Evolutionary conservation across 208 protist genomes (phyloP).

Genomic region (Leishmania gerbilli): DNA sequence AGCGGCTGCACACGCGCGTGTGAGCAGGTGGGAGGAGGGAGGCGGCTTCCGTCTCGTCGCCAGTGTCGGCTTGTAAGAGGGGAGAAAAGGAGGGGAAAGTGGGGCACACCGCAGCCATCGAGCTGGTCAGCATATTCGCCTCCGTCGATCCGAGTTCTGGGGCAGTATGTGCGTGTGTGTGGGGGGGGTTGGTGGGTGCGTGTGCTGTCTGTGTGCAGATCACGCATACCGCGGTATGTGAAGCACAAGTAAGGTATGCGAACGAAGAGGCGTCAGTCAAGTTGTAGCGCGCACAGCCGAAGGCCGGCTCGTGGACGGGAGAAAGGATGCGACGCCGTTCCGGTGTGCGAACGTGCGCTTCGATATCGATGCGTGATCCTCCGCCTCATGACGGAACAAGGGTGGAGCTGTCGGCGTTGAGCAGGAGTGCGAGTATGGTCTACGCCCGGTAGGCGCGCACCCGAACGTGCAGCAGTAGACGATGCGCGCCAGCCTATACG

Average conservation of each 20-base stretch:
- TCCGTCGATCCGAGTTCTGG: no score
- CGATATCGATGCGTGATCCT: background rate
- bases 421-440: background rate
- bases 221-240: background rate
- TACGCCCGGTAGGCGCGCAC: background rate
- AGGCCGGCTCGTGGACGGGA: background rate
- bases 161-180: no score
- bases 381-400: background rate
- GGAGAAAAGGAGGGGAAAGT: background rate
- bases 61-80: background rate
- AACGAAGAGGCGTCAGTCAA: background rate
- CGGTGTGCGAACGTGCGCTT: background rate
- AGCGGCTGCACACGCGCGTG: background rate
- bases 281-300: background rate
- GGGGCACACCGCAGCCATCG: background rate
- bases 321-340: background rate
- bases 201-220: background rate
- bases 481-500: background rate
- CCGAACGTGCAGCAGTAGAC: background rate
- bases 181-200: no score
- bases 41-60: background rate
- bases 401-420: background rate
- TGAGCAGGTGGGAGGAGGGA: background rate
- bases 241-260: background rate
- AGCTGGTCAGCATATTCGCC: no score